Evolutionary conservation across 176 grass and related monocot genomes (phyloP).

Genomic region (Calamus simplicifolius): DNA sequence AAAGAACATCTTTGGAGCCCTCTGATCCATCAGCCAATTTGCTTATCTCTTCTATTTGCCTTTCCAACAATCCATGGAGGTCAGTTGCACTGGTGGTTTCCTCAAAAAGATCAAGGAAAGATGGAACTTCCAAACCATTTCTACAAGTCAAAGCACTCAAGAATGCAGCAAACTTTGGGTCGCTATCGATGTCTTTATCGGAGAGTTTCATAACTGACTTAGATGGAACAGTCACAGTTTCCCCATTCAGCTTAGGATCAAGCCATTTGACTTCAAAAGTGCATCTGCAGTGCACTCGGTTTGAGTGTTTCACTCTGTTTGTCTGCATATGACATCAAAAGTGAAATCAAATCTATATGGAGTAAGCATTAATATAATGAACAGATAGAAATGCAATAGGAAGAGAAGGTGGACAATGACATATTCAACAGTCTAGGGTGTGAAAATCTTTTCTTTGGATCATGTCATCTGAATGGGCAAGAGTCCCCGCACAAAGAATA

Average conservation of each 20-base stretch:
- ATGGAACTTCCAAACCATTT: slow-evolving; percentile 9
- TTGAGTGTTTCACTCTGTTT: slow-evolving; percentile 38
- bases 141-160: slow-evolving; percentile 8
- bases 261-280: slow-evolving; percentile 34
- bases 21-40: slow-evolving; percentile 22
- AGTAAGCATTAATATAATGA: too few relatives aligned
- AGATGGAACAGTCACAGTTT: slow-evolving; percentile 29
- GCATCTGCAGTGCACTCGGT: slow-evolving; percentile 31
- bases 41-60: slow-evolving; percentile 37
- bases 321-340: slow-evolving; percentile 19
- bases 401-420: too few relatives aligned
- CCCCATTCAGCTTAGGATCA: slow-evolving; percentile 6
- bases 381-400: too few relatives aligned
- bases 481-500: too few relatives aligned
- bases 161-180: slow-evolving; percentile 30
- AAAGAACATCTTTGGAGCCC: slow-evolving; percentile 12
- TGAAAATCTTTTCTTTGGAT: too few relatives aligned
- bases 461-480: too few relatives aligned
- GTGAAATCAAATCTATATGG: not conserved
- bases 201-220: slow-evolving; percentile 38
- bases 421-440: too few relatives aligned
- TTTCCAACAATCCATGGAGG: slow-evolving; percentile 24
- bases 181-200: slow-evolving; percentile 26
- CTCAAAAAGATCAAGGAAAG: slow-evolving; percentile 16
- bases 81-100: slow-evolving; percentile 21